These are phyloP conservation scores for Diaporthe sp. DNA, from an alignment of 2,329 filamentous ascomycete genomes.

Conservation along the genomic window DNA sequence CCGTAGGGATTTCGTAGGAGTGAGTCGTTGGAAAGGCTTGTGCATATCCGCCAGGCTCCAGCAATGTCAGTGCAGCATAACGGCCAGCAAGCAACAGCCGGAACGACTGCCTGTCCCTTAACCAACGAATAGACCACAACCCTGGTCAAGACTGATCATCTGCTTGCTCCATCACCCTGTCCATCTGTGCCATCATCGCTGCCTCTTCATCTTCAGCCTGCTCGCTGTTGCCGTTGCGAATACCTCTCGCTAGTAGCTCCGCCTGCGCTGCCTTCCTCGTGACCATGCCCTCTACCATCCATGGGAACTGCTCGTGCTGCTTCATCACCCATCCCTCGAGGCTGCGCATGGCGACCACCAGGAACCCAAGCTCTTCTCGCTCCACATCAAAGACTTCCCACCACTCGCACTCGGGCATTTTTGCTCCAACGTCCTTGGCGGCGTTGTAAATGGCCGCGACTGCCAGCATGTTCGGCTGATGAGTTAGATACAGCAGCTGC, in stretches of 20 bases:
- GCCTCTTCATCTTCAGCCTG: constrained; percentile 38
- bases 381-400: constrained; percentile 99
- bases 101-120: background rate
- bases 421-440: constrained; percentile 78
- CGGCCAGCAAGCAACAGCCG: background rate
- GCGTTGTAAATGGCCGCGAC: constrained; percentile 93
- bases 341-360: constrained; percentile 88
- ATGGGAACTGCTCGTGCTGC: constrained; percentile 67
- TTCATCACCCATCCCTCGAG: constrained; percentile 75
- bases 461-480: constrained; percentile 87
- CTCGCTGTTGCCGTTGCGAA: constrained; percentile 46
- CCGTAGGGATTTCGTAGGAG: background rate
- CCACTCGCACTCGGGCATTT: constrained; percentile 87
- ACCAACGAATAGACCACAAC: background rate
- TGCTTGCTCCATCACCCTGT: constrained; percentile 46
- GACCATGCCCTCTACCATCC: constrained; percentile 61
- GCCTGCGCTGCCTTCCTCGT: constrained; percentile 66
- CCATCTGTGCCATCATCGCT: constrained; percentile 53
- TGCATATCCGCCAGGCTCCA: background rate
- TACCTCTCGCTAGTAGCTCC: constrained; percentile 67
- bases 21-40: background rate
- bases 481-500: constrained; percentile 89
- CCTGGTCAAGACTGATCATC: constrained; percentile 36
- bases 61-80: background rate
- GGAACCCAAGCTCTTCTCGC: constrained; percentile 90